These are phyloP conservation scores for Citrullus colocynthis DNA, from an alignment of 306 rosid genomes.

Conservation along the genomic window DNA sequence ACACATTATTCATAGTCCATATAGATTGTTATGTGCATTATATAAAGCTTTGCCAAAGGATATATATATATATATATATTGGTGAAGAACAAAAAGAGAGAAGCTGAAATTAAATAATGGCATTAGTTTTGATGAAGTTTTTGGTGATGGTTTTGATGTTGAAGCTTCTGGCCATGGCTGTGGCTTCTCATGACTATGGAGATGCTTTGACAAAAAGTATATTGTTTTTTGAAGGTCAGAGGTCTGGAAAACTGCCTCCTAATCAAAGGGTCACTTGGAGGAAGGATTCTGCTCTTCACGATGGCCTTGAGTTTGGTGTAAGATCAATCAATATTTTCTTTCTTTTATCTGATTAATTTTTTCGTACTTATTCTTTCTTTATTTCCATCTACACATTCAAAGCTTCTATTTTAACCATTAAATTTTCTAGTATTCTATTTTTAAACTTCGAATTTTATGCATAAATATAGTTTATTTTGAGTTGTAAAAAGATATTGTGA, in stretches of 20 bases:
- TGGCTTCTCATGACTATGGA: slow-evolving; percentile 19
- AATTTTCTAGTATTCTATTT: no score
- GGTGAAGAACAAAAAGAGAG: not conserved
- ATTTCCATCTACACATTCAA: no score
- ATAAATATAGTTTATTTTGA: no score
- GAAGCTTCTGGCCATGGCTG: not conserved
- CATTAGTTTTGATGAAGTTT: not conserved
- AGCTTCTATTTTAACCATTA: no score
- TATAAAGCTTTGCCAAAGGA: not conserved
- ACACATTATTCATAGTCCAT: not conserved
- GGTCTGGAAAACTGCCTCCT: slow-evolving; percentile 39
- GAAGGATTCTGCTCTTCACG: slow-evolving; percentile 34
- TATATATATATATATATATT: not conserved
- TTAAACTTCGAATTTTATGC: no score
- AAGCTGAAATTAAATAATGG: not conserved
- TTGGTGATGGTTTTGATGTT: not conserved
- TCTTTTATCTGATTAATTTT: no score
- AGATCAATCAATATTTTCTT: not conserved
- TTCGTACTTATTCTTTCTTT: not conserved
- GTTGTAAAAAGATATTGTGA: no score
- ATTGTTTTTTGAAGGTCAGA: slow-evolving; percentile 52
- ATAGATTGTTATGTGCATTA: not conserved
- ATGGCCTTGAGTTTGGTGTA: slow-evolving; percentile 21
- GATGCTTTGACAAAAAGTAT: slow-evolving; percentile 47
- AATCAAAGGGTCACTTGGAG: slow-evolving; percentile 44